Percentiles rank a stretch among this genome's conserved stretches.
phyloP scores from a whole-genome alignment of 768 basidiomycete genomes.

The Lentinula sp. region DNA sequence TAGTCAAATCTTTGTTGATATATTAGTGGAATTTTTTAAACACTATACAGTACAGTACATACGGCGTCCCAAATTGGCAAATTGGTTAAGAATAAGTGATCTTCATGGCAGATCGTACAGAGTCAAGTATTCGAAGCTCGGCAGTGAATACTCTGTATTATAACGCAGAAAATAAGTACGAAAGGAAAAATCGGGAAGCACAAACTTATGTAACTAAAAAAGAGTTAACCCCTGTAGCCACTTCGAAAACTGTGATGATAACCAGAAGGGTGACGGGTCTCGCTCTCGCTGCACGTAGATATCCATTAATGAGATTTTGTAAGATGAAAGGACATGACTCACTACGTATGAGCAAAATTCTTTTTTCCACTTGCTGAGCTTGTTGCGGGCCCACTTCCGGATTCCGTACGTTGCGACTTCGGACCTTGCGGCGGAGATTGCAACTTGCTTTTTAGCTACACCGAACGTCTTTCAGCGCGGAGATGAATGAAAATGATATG shows the following conservation, averaged over 20 bases:
- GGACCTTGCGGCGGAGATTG: constrained; percentile 1
- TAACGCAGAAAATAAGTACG: no score
- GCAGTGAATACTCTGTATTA: no score
- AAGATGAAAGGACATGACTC: background rate
- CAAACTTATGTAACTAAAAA: background rate
- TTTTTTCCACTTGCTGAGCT: background rate
- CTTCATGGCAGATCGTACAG: background rate
- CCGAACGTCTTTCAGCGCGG: background rate
- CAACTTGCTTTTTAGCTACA: background rate
- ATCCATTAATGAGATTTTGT: background rate
- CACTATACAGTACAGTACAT: no score
- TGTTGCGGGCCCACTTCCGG: background rate
- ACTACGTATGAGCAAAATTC: background rate
- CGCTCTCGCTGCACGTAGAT: background rate
- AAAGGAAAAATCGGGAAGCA: no score
- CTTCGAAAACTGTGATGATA: background rate
- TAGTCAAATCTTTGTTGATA: no score
- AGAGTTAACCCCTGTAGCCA: background rate
- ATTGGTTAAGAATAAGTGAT: no score
- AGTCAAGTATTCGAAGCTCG: no score
- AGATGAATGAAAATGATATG: background rate
- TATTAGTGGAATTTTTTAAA: no score
- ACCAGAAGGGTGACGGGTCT: background rate
- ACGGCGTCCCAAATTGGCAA: no score
- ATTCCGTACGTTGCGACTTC: background rate